Conservation (phyloP, 768 basidiomycete species). For the Pleurotus citrinopileatus region DNA sequence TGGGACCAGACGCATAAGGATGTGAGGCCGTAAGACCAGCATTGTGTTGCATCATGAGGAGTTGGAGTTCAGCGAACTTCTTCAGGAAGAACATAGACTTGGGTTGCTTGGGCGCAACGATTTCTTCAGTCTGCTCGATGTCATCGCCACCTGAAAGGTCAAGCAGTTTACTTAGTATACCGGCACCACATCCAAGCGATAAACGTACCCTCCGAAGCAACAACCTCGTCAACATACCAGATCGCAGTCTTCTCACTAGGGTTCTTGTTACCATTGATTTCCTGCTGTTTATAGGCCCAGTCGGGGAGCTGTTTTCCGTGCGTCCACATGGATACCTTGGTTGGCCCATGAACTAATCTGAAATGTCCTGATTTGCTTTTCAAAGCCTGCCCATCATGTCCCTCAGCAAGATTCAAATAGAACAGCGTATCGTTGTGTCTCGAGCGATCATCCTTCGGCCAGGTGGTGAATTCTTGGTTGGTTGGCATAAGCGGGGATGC, state of each 20-base stretch:
- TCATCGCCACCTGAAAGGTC: conserved; percentile 48
- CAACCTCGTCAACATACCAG: conserved; percentile 88
- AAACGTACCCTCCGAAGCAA: conserved; percentile 66
- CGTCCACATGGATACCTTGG: conserved; percentile 94
- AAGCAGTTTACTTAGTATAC: conserved; percentile 11
- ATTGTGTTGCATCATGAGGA: conserved; percentile 97
- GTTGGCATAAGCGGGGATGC: conserved; percentile 96
- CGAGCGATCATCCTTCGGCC: conserved; percentile 72
- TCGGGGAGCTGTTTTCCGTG: conserved; percentile 83
- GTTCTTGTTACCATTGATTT: conserved; percentile 97
- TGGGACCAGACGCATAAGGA: conserved; percentile 92
- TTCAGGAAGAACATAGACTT: conserved; percentile 89
- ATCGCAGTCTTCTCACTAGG: conserved; percentile 74
- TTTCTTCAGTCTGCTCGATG: conserved; percentile 47
- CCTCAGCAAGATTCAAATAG: conserved; percentile 69
- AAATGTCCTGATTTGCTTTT: conserved; percentile 95
- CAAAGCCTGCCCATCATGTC: conserved; percentile 77
- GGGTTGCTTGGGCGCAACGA: conserved; percentile 58
- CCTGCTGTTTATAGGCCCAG: conserved; percentile 97
- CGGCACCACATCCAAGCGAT: background rate
- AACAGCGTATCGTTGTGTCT: conserved; percentile 91
- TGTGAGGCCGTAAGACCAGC: conserved; percentile 98
- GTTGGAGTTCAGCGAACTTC: conserved; percentile 91
- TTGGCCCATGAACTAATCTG: conserved; percentile 83
- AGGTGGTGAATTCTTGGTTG: conserved; percentile 98